Conservation (phyloP, 768 basidiomycete genomes). For the Boletus subparvulus region DNA sequence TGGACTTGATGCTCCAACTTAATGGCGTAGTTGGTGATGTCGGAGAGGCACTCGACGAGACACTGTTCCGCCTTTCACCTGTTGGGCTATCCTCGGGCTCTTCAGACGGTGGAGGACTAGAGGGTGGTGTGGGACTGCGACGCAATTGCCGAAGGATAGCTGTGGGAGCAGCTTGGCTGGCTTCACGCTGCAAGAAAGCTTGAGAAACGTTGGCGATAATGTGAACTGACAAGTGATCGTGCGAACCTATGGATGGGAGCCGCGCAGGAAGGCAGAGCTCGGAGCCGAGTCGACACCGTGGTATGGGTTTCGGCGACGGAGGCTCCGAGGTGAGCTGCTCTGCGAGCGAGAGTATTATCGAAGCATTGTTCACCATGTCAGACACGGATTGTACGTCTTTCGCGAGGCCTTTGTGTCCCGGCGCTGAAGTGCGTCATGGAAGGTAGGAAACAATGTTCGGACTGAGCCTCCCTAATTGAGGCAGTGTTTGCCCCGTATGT, state of each 20-base stretch:
- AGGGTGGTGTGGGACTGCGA: slow-evolving; percentile 42
- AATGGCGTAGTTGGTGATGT: slow-evolving; percentile 21
- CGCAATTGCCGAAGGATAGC: slow-evolving; percentile 57
- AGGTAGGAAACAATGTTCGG: slow-evolving; percentile 1
- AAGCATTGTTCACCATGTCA: slow-evolving; percentile 55
- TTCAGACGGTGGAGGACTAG: slow-evolving; percentile 21
- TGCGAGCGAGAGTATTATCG: slow-evolving; percentile 31
- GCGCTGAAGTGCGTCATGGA: slow-evolving; percentile 11
- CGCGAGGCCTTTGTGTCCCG: not conserved
- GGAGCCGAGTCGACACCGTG: slow-evolving; percentile 44
- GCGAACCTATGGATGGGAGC: slow-evolving; percentile 65
- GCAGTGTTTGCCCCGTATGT: not conserved
- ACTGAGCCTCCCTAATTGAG: slow-evolving; percentile 5
- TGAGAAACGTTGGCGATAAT: slow-evolving; percentile 27
- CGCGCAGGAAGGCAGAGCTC: slow-evolving; percentile 64
- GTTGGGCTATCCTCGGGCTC: slow-evolving; percentile 15
- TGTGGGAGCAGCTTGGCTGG: slow-evolving; percentile 53
- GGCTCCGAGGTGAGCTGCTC: slow-evolving; percentile 24
- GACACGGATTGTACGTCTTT: slow-evolving; percentile 1
- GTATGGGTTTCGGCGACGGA: slow-evolving; percentile 17
- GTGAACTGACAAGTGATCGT: slow-evolving; percentile 1
- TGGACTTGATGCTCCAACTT: slow-evolving; percentile 12
- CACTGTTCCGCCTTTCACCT: slow-evolving; percentile 11
- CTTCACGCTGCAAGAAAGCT: slow-evolving; percentile 77
- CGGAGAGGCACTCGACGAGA: slow-evolving; percentile 20